Conservation (phyloP, 106 monocot genomes). For the Platanthera zijinensis region DNA sequence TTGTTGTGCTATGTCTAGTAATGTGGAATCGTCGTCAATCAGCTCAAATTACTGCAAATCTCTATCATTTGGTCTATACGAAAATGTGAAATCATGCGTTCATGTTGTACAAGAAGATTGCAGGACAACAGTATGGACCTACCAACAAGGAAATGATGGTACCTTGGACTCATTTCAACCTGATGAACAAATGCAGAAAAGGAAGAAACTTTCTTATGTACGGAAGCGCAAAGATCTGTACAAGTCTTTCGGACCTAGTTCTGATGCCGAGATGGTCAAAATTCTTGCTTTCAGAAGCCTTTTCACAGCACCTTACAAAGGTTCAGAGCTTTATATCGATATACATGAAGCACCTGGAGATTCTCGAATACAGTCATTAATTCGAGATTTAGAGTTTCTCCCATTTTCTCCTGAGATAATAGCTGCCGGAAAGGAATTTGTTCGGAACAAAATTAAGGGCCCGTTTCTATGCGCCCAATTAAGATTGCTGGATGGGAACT, state of each 20-base stretch:
- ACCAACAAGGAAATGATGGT: slow-evolving; percentile 58
- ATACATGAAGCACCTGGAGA: slow-evolving; percentile 55
- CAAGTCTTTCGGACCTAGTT: slow-evolving; percentile 63
- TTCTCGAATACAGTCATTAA: slow-evolving; percentile 32
- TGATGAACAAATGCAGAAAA: slow-evolving; percentile 46
- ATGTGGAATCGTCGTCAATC: slow-evolving; percentile 10
- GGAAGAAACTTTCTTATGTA: slow-evolving; percentile 64
- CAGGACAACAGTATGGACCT: slow-evolving; percentile 94
- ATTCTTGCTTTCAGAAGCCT: slow-evolving; percentile 70
- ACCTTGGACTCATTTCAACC: slow-evolving; percentile 68
- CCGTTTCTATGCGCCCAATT: slow-evolving; percentile 91
- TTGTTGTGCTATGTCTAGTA: slow-evolving; percentile 39
- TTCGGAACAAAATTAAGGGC: slow-evolving; percentile 40
- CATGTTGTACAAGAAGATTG: slow-evolving; percentile 85
- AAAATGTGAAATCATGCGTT: slow-evolving; percentile 29
- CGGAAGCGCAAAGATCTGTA: slow-evolving; percentile 67
- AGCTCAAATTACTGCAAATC: slow-evolving; percentile 39
- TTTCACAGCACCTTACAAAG: slow-evolving; percentile 60
- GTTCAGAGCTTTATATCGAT: slow-evolving; percentile 72
- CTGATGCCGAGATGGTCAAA: slow-evolving; percentile 37
- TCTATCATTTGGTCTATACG: slow-evolving; percentile 48
- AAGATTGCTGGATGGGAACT: slow-evolving; percentile 89
- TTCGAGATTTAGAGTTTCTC: slow-evolving; percentile 51
- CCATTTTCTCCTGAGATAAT: slow-evolving; percentile 70
- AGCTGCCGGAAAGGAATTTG: slow-evolving; percentile 55